These are phyloP conservation scores for Inga laurina DNA, from an alignment of 306 rosid genomes.

Conservation along the genomic window DNA sequence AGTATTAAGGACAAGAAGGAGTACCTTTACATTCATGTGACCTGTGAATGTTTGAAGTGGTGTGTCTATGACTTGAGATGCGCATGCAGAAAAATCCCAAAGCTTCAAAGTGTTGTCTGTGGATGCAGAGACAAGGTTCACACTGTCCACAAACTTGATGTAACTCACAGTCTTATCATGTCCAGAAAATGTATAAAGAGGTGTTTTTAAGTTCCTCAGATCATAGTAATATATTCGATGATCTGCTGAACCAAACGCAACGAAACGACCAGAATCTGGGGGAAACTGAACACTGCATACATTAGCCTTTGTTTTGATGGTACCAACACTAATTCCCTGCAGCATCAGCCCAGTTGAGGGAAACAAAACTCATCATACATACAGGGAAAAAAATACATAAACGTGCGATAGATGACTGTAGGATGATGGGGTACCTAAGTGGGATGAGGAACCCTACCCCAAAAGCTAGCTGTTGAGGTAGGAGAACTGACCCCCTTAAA, in stretches of 20 bases:
- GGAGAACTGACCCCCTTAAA: no score
- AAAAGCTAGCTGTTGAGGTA: no score
- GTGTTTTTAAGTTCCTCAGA: conserved; percentile 69
- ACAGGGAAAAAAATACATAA: conserved; percentile 42
- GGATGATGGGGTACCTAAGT: no score
- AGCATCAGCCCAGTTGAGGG: conserved; percentile 74
- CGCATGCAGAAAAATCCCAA: conserved; percentile 80
- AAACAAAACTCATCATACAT: conserved; percentile 72
- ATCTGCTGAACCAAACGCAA: conserved; percentile 96
- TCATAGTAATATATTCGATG: conserved; percentile 87
- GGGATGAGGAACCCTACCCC: no score
- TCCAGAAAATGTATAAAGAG: conserved; percentile 77
- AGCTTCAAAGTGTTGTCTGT: conserved; percentile 91
- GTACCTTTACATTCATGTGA: conserved; percentile 86
- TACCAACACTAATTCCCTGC: conserved; percentile 89
- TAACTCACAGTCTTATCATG: conserved; percentile 92
- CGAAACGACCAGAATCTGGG: conserved; percentile 70
- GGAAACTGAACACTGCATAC: conserved; percentile 95
- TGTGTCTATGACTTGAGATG: conserved; percentile 76
- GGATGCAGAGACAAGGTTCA: conserved; percentile 80
- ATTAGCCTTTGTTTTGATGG: conserved; percentile 92
- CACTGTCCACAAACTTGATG: conserved; percentile 73
- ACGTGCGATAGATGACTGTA: conserved; percentile 69
- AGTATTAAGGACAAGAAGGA: no score
- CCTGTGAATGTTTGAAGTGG: conserved; percentile 82